Base-by-base conservation (phyloP, 73 alveolate genomes). In the Paramecium biaurelia region DNA sequence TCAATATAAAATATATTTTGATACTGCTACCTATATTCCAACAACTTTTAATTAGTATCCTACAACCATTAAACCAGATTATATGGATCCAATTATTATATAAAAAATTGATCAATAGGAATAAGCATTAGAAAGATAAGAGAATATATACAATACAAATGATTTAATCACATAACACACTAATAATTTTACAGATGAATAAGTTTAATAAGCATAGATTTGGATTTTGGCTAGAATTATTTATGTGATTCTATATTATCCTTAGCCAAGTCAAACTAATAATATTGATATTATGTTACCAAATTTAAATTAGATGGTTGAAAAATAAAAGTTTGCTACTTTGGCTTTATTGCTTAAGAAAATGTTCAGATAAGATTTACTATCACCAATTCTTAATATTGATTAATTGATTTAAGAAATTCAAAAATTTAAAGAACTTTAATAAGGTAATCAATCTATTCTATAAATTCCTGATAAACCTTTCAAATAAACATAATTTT, bases 151-250 rank as follows among this genome's bases (percentile, higher is more conserved):
- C 1, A 79, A 79, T 79, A 41, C 90, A 38, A 79, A 26, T 43
- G 90, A 79, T 34, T 79, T 79, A 15, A 43, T 79, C 4, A 24
- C 74, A 9, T 12, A 79, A 12, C 18, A 30, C 14, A 34, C n/a
- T 5, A 72, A 72, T 10, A 38, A 32, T 72, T 79, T 79, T 14
- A 34, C 76, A 18, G 12, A n/a, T 21, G 87, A 43, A 24, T 23
- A 79, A 9, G 34, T 79, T 1, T 21, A 79, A 42, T 21, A 38
- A 79, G 70, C 56, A 1, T 20, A 79, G 37, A 63, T 79, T 0
- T 79, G 76, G 90, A 42, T 43, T 24, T 21, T 79, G 28, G 90
- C 23, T 38, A 79, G 90, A 47, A 79, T 79, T 14, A 43, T 43
- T 23, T 79, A 79, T 79, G 72, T 79, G 4, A 21, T 47, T 43